A percentile compares a stretch with the other conserved stretches of the same genome.
Conservation (phyloP, 306 rosid species). For the Malus asiatica region DNA sequence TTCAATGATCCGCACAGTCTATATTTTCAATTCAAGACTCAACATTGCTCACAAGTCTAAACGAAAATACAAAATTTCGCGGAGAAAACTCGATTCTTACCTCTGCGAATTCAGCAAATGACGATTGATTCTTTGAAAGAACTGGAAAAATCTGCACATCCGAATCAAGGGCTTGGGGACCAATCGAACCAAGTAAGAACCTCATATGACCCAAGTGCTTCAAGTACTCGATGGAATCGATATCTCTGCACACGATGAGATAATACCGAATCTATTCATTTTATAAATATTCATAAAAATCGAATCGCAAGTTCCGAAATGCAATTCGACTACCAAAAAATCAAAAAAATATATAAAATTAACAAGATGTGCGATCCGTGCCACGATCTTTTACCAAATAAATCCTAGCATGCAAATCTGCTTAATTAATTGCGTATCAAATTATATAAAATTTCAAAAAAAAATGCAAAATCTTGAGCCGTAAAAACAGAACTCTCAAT, state of each 20-base stretch:
- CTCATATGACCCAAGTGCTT: conserved; percentile 54
- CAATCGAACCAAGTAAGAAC: conserved; percentile 41
- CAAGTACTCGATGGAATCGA: conserved; percentile 16
- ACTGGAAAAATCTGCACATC: conserved; percentile 36
- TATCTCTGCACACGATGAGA: conserved; percentile 10
- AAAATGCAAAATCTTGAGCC: background rate
- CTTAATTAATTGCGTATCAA: background rate
- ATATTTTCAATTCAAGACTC: no score
- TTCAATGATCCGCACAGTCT: no score
- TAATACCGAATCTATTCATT: background rate
- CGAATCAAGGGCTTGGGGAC: conserved; percentile 32
- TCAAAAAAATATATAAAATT: background rate
- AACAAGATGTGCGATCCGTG: no score
- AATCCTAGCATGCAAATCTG: background rate
- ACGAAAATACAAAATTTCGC: background rate
- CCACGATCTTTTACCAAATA: background rate
- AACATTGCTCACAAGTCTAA: no score
- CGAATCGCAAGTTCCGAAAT: background rate
- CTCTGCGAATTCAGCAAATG: conserved; percentile 26
- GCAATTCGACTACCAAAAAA: background rate
- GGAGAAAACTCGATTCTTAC: background rate
- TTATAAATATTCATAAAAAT: background rate
- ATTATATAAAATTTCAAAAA: no score
- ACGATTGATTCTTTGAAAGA: conserved; percentile 24
- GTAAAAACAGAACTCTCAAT: background rate